Conservation (phyloP, 1,139 yeast genomes). For the Yamadazyma atlantica region DNA sequence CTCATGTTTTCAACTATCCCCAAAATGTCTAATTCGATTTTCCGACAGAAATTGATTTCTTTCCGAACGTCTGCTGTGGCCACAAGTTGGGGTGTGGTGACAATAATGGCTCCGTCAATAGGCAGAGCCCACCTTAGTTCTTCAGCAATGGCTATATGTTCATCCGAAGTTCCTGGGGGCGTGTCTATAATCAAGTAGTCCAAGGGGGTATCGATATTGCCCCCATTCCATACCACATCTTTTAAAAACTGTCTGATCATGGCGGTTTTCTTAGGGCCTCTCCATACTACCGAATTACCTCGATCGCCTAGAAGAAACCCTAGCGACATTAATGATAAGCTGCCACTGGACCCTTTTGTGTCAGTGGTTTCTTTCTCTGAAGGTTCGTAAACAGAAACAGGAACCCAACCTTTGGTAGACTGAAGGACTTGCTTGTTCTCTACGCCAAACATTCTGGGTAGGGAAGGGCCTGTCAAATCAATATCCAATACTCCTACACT, state of each 20-base stretch:
- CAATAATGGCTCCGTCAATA: conserved; percentile 48
- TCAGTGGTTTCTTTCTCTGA: too few species aligned
- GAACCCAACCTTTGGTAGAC: conserved; percentile 86
- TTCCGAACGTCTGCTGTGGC: conserved; percentile 56
- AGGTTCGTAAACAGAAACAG: conserved; percentile 58
- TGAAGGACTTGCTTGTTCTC: conserved; percentile 81
- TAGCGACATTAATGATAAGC: conserved; percentile 73
- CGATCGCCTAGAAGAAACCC: conserved; percentile 84
- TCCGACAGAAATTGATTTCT: conserved; percentile 47
- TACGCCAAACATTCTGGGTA: conserved; percentile 94
- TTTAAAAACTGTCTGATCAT: conserved; percentile 92
- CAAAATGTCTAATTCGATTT: conserved; percentile 42
- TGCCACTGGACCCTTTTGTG: conserved; percentile 37
- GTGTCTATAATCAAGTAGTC: conserved; percentile 92
- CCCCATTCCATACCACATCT: conserved; percentile 81
- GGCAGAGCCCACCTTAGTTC: conserved; percentile 62
- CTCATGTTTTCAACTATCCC: conserved; percentile 51
- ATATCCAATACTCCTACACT: conserved; percentile 93
- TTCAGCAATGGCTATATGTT: conserved; percentile 95
- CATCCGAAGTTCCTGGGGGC: conserved; percentile 69
- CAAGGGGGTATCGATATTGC: conserved; percentile 46
- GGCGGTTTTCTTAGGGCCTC: conserved; percentile 98
- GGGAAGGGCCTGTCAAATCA: conserved; percentile 94
- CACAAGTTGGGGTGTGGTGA: conserved; percentile 52
- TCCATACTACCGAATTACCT: conserved; percentile 93